These are phyloP conservation scores for Fraxinus platypoda DNA, from an alignment of 305 asterid species.

Conservation along the genomic window DNA sequence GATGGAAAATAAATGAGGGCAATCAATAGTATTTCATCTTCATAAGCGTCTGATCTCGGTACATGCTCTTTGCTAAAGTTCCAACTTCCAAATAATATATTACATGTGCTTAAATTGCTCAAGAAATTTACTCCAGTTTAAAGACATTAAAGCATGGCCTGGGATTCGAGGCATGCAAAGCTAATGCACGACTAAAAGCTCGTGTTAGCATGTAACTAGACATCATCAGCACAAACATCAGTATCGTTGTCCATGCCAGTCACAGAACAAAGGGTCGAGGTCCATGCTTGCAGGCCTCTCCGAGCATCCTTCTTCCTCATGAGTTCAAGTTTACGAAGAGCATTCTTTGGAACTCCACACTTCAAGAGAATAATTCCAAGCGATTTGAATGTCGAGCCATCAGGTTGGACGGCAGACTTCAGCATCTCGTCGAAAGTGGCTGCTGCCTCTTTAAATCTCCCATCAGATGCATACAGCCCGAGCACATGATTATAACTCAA, in stretches of 20 bases:
- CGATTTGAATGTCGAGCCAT: slow-evolving; percentile 69
- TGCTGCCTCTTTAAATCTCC: slow-evolving; percentile 76
- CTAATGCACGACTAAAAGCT: neutral
- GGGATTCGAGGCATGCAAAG: neutral
- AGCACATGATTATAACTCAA: slow-evolving; percentile 82
- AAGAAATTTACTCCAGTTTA: neutral
- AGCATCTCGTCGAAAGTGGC: slow-evolving; percentile 72
- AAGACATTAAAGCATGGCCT: neutral
- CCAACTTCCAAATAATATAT: neutral
- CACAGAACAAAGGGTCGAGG: slow-evolving; percentile 55
- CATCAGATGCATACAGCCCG: slow-evolving; percentile 72
- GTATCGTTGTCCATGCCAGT: slow-evolving; percentile 31
- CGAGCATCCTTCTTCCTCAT: slow-evolving; percentile 43
- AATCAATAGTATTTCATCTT: neutral
- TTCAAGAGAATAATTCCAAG: slow-evolving; percentile 65
- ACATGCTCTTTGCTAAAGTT: neutral
- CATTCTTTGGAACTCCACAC: slow-evolving; percentile 75
- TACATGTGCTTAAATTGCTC: neutral
- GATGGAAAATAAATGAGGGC: neutral
- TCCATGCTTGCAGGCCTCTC: slow-evolving; percentile 63
- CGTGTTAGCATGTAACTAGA: neutral
- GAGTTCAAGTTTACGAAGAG: slow-evolving; percentile 52
- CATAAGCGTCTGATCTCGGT: neutral
- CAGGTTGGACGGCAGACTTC: slow-evolving; percentile 54
- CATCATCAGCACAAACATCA: slow-evolving; percentile 22